Percentiles rank a stretch among this genome's conserved stretches.
Evolutionary conservation across 805 yeast genomes (phyloP).

Genomic region (Deakozyma indianensis): DNA sequence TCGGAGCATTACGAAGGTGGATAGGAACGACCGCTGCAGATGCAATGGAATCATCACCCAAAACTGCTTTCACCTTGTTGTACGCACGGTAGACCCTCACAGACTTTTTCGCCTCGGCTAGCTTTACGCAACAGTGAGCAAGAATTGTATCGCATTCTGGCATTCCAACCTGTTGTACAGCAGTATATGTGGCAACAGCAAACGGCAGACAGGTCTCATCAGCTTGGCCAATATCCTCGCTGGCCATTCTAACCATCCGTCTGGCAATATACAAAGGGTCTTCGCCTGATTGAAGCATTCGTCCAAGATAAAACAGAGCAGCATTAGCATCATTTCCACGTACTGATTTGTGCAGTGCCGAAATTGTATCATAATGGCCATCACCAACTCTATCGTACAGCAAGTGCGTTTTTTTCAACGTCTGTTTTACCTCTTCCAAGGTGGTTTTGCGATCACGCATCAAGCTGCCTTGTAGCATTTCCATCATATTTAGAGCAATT

Average conservation of each 20-base stretch:
- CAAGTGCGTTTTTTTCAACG: constrained; percentile 37
- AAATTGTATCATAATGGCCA: constrained; percentile 84
- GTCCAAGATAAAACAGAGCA: constrained; percentile 67
- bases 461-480: constrained; percentile 26
- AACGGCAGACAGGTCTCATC: constrained; percentile 79
- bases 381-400: constrained; percentile 83
- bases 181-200: constrained; percentile 72
- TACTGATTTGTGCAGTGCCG: constrained; percentile 88
- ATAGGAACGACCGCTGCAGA: constrained; percentile 45
- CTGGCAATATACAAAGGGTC: constrained; percentile 82
- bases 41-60: constrained; percentile 43
- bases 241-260: constrained; percentile 85
- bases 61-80: constrained; percentile 43
- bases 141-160: constrained; percentile 86
- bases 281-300: constrained; percentile 90
- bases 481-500: constrained; percentile 66
- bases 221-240: constrained; percentile 82
- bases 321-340: constrained; percentile 89
- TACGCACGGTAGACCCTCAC: constrained; percentile 77
- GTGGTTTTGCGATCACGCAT: constrained; percentile 5
- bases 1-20: constrained; percentile 91
- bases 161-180: constrained; percentile 80
- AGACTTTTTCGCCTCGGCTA: constrained; percentile 75
- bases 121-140: constrained; percentile 86
- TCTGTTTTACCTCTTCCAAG: constrained; percentile 18